Evolutionary conservation across 23 red algal genomes (phyloP).

Genomic region (Cyanidioschyzon merolae): DNA sequence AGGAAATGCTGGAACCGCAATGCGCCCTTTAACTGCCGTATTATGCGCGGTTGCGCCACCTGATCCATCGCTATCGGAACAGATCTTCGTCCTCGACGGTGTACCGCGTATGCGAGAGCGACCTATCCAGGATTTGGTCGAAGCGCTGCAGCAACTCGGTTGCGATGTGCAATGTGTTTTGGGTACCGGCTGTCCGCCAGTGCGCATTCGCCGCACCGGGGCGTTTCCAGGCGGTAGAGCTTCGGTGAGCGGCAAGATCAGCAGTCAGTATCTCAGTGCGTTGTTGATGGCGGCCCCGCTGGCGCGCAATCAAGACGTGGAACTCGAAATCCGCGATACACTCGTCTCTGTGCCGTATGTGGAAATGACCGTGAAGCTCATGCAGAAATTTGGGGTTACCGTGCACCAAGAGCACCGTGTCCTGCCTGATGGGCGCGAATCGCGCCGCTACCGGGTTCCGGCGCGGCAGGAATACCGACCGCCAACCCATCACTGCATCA

Average conservation of each 20-base stretch:
- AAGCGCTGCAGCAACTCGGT: constrained; percentile 70
- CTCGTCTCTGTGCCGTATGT: constrained; percentile 90
- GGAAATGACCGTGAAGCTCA: constrained; percentile 88
- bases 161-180: constrained; percentile 45
- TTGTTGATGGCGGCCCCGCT: constrained; percentile 88
- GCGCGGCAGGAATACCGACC: constrained; percentile 51
- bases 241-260: constrained; percentile 75
- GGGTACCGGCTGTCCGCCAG: constrained; percentile 88
- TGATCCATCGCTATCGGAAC: neutral
- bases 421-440: neutral
- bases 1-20: constrained; percentile 96
- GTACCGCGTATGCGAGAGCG: constrained; percentile 80
- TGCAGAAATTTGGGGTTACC: constrained; percentile 69
- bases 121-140: constrained; percentile 77
- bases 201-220: constrained; percentile 28
- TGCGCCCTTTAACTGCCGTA: constrained; percentile 86
- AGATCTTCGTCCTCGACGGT: constrained; percentile 67
- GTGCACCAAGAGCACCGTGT: constrained; percentile 48
- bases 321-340: constrained; percentile 55
- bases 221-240: constrained; percentile 58
- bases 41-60: constrained; percentile 28
- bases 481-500: constrained; percentile 43
- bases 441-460: constrained; percentile 30
- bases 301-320: constrained; percentile 40
- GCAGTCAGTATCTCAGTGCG: constrained; percentile 73